Evolutionary conservation across 2,329 filamentous ascomycete species (phyloP).

Genomic region (Escovopsis weberi): DNA sequence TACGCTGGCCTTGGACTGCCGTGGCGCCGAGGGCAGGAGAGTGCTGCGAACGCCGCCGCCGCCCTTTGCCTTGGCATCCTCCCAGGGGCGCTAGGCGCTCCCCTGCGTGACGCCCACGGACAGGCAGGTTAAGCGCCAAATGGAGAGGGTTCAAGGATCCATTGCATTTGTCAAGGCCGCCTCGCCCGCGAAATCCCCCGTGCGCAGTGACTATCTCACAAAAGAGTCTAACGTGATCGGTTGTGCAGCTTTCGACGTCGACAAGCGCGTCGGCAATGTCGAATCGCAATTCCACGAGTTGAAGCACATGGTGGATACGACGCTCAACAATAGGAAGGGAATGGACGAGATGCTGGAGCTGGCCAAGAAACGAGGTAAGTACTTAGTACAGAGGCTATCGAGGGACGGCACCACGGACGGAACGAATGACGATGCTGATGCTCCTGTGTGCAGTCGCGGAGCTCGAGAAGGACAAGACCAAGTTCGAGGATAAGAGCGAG

Average conservation of each 20-base stretch:
- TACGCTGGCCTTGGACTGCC: constrained; percentile 15
- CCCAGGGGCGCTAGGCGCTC: constrained; percentile 17
- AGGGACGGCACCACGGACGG: neutral
- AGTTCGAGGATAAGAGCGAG: constrained; percentile 31
- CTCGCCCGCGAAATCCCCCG: constrained; percentile 21
- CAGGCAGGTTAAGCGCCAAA: constrained; percentile 17
- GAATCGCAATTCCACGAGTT: constrained; percentile 60
- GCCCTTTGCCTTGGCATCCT: constrained; percentile 6
- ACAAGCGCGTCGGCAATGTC: constrained; percentile 60
- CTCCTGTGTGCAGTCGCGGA: constrained; percentile 24
- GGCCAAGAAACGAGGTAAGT: constrained; percentile 60
- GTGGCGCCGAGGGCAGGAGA: constrained; percentile 11
- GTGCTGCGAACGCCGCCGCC: constrained; percentile 5
- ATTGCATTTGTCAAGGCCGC: constrained; percentile 19
- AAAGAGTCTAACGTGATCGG: constrained; percentile 57
- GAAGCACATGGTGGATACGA: constrained; percentile 56
- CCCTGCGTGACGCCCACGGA: constrained; percentile 20
- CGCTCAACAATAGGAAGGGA: constrained; percentile 50
- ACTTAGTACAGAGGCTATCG: too few relatives aligned
- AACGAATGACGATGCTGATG: constrained; percentile 8
- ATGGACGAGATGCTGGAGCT: constrained; percentile 61
- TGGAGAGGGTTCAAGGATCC: constrained; percentile 18
- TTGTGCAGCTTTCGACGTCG: constrained; percentile 64
- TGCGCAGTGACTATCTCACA: constrained; percentile 46
- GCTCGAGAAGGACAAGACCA: constrained; percentile 33